Evolutionary conservation across 78 protist species (phyloP), one percentile per base, ranked within the genome.

Genomic region (Neovahlkampfia damariscottae): DNA sequence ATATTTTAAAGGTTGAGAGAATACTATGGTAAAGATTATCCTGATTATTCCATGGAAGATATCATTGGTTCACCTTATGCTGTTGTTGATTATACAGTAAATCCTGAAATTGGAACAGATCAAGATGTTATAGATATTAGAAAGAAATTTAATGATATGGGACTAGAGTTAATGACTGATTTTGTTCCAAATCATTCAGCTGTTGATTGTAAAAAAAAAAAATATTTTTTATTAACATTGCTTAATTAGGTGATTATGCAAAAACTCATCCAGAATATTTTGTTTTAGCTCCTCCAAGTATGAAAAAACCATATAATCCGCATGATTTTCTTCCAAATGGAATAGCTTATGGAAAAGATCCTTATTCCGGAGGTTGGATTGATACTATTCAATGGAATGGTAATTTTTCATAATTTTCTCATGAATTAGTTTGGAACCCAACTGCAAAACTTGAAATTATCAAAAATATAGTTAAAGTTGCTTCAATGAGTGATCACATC

Each of bases 161-260:
- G 90, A 4, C 76, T 84, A 29, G 27, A 41, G 10, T 70, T 92
- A 27, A 85, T 85, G 81, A 70, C 89, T 19, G 96, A 92, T 72
- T 90, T 90, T 67, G 92, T 89, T 5, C 96, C 96, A 39, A 92
- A 92, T 75, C 96, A 92, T 39, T 40, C 86, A 0, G 96, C 96
- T 3, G 80, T 85, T 1, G 96, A 92, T 31, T 38, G 79, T 32
- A 70, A 50, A 30, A 41, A 78, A n/a, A n/a, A n/a, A n/a, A n/a
- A n/a, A n/a, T n/a, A n/a, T n/a, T n/a, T n/a, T n/a, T n/a, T n/a
- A n/a, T n/a, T n/a, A n/a, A n/a, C n/a, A n/a, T n/a, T n/a, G n/a
- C n/a, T n/a, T n/a, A n/a, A n/a, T n/a, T n/a, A n/a, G n/a, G n/a
- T n/a, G n/a, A n/a, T n/a, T n/a, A n/a, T 76, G 81, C 62, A 37